These are phyloP conservation scores for Xylaria curta DNA, from an alignment of 495 filamentous ascomycete genomes.

Conservation along the genomic window DNA sequence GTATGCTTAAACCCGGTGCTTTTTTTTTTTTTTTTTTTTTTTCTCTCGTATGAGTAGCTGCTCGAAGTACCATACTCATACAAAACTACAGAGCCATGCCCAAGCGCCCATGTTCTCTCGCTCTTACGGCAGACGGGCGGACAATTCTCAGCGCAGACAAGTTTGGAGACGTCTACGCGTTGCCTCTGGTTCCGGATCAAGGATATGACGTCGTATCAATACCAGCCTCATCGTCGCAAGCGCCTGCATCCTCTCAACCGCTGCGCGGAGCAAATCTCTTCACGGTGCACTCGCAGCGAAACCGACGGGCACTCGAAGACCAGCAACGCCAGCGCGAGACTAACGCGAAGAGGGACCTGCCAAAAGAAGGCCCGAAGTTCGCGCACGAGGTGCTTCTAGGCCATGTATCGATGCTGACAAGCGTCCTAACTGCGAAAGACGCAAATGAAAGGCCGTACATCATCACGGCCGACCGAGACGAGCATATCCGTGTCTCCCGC, in stretches of 20 bases:
- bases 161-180: conserved; percentile 90
- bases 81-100: conserved; percentile 72
- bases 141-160: conserved; percentile 88
- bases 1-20: conserved; percentile 48
- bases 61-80: conserved; percentile 16
- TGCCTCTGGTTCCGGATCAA: conserved; percentile 71
- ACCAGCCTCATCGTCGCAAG: conserved; percentile 13
- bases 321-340: conserved; percentile 74
- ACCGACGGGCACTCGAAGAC: conserved; percentile 74
- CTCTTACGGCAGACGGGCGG: conserved; percentile 67
- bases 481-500: conserved; percentile 93
- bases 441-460: conserved; percentile 66
- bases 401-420: conserved; percentile 92
- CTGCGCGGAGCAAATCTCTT: conserved; percentile 64
- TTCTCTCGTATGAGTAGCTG: neutral
- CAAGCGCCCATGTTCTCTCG: conserved; percentile 80
- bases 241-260: conserved; percentile 14
- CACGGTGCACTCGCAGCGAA: conserved; percentile 85
- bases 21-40: neutral
- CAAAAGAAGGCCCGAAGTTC: conserved; percentile 61
- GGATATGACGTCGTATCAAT: conserved; percentile 18
- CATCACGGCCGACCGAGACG: conserved; percentile 90
- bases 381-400: conserved; percentile 80
- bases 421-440: conserved; percentile 61
- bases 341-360: conserved; percentile 49